Evolutionary conservation across 176 grass and related monocot genomes (phyloP).

Genomic region (Miscanthus lutarioriparius): DNA sequence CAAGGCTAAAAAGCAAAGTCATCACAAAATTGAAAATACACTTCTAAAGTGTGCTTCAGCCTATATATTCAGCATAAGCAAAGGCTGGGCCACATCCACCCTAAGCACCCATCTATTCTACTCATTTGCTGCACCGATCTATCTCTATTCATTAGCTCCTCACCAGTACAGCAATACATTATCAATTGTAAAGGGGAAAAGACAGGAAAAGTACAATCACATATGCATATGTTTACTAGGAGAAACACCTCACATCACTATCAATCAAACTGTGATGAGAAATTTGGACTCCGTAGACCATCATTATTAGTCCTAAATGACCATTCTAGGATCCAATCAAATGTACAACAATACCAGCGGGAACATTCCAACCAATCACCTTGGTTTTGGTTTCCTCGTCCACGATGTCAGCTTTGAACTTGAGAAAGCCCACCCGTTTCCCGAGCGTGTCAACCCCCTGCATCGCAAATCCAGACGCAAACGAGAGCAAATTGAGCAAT

Average conservation of each 20-base stretch:
- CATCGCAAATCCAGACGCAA: neutral
- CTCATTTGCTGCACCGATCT: neutral
- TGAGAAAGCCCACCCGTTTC: conserved; percentile 79
- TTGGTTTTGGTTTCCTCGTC: conserved; percentile 78
- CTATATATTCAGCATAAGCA: too few relatives aligned
- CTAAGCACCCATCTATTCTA: neutral
- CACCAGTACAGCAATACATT: neutral
- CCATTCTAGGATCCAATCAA: neutral
- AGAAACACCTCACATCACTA: neutral
- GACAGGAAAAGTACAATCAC: neutral
- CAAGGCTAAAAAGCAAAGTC: too few relatives aligned
- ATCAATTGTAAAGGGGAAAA: neutral
- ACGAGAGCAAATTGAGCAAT: neutral
- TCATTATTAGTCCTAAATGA: neutral
- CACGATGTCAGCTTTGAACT: conserved; percentile 89
- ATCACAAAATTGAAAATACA: too few relatives aligned
- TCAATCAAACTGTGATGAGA: neutral
- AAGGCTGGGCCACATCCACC: too few relatives aligned
- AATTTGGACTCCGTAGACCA: neutral
- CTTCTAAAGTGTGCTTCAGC: too few relatives aligned
- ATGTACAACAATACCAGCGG: neutral
- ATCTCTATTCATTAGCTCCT: neutral
- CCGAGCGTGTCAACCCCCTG: conserved; percentile 95
- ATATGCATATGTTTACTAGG: neutral
- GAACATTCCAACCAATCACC: conserved; percentile 45